Evolutionary conservation across 495 filamentous ascomycete genomes (phyloP).

Genomic region (Niebla homalea): DNA sequence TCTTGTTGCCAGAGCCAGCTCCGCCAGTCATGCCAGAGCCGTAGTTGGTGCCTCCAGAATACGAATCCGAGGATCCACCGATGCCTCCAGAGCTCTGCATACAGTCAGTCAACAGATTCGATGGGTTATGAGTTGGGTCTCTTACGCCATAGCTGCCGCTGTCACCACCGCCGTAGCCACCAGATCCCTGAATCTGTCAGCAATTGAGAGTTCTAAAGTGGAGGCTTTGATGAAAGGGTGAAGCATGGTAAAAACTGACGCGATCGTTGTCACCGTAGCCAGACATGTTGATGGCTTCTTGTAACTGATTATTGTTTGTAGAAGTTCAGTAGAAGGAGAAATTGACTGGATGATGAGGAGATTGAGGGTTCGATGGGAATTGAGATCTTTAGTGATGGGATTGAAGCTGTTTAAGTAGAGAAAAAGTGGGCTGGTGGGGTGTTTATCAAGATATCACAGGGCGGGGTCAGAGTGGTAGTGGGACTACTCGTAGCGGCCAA

Average conservation of each 20-base stretch:
- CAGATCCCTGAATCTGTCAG: constrained; percentile 1
- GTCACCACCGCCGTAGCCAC: constrained; percentile 7
- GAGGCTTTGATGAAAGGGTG: too few species aligned
- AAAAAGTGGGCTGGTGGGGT: not conserved
- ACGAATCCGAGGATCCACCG: constrained; percentile 4
- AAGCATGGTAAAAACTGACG: constrained; percentile 2
- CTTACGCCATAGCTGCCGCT: constrained; percentile 3
- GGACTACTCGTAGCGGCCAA: too few species aligned
- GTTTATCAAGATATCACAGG: not conserved
- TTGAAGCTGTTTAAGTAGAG: not conserved
- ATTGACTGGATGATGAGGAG: not conserved
- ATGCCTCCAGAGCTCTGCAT: not conserved
- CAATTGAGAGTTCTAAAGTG: too few species aligned
- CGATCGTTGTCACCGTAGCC: constrained; percentile 14
- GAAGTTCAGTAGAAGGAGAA: not conserved
- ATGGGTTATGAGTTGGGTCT: not conserved
- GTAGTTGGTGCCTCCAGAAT: constrained; percentile 8
- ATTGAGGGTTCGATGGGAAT: not conserved
- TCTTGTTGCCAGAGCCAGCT: constrained; percentile 8
- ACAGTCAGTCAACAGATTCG: too few species aligned
- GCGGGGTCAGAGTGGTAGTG: too few species aligned
- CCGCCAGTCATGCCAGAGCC: constrained; percentile 14
- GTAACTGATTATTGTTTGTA: not conserved
- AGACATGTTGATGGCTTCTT: constrained; percentile 14
- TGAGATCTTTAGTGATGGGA: too few species aligned